Evolutionary conservation across 495 filamentous ascomycete species (phyloP).

Genomic region (Halenospora varia): DNA sequence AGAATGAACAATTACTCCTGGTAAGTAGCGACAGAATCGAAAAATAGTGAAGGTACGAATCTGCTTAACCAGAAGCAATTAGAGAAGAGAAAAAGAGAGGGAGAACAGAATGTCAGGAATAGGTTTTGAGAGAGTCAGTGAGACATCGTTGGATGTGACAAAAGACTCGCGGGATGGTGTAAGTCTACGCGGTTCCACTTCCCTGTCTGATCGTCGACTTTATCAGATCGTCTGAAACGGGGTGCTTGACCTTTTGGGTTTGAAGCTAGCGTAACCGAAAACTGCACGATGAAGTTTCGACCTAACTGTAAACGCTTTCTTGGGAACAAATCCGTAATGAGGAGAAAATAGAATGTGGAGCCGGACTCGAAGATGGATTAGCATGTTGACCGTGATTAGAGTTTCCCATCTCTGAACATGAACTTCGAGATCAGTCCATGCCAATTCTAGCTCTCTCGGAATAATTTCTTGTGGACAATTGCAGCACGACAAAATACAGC

Average conservation of each 20-base stretch:
- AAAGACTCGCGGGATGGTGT: background rate
- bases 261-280: conserved; percentile 3
- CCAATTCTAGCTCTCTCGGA: background rate
- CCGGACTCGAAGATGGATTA: background rate
- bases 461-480: background rate
- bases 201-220: conserved; percentile 11
- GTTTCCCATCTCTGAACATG: background rate
- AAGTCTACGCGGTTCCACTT: conserved; percentile 4
- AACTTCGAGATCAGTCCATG: background rate
- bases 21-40: conserved; percentile 33
- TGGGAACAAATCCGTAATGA: background rate
- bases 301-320: background rate
- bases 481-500: no score
- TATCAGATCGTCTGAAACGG: conserved; percentile 12
- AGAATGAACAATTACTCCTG: conserved; percentile 34
- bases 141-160: background rate
- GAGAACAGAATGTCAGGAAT: conserved; percentile 5
- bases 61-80: conserved; percentile 26
- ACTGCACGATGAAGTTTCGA: background rate
- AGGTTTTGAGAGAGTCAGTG: background rate
- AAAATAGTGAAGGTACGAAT: conserved; percentile 20
- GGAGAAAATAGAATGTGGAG: background rate
- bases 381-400: background rate
- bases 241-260: conserved; percentile 2
- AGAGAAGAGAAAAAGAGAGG: conserved; percentile 13